Base-by-base conservation (phyloP, 805 yeast species). In the Yarrowia alimentaria region DNA sequence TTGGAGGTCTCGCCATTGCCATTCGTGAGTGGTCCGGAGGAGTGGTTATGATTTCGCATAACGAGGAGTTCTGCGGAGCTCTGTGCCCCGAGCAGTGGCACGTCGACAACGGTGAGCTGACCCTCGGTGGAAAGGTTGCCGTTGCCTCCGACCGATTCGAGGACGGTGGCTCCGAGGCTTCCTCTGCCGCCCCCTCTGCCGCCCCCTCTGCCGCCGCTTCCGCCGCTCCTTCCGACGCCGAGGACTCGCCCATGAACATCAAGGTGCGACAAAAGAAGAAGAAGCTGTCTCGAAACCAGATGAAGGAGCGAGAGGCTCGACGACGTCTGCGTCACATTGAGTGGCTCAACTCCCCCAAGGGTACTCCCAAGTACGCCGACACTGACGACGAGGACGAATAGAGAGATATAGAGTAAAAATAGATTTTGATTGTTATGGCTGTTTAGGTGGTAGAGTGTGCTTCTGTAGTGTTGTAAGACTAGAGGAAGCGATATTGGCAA, bases 1-100 rank as follows among this genome's bases (percentile, higher is more conserved):
- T 91, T 56, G 99, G 98, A 68, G 99, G 97, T 40, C 77, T 91
- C 60, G 98, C 99, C 21, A 81, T 91, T 61, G 99, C 99, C 45
- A 93, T 91, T 64, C 83, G 97, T 70, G 97, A 91, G 67, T 91
- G 98, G 98, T 70, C 79, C 56, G 99, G 99, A 65, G 98, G 97
- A 73, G 98, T 91, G 56, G 94, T 91, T 54, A 87, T 91, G 95
- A 91, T 91, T 71, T 90, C 98, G 57, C 99, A 91, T 74, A 91
- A 91, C 74, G 83, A 83, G 63, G 99, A 91, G 70, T 91, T 91
- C 60, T 96, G 90, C 34, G 95, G 97, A 51, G 98, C 98, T 5
- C 72, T 91, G 61, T 90, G 98, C 68, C 98, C 98, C 29, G 99
- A 91, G 72, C 97, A 90, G 70, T 91, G 99, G 99, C 80, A 85